Evolutionary conservation across 352 stramenopile species (phyloP), one percentile per base, ranked within the genome.

Genomic region (Phytopythium montanum): DNA sequence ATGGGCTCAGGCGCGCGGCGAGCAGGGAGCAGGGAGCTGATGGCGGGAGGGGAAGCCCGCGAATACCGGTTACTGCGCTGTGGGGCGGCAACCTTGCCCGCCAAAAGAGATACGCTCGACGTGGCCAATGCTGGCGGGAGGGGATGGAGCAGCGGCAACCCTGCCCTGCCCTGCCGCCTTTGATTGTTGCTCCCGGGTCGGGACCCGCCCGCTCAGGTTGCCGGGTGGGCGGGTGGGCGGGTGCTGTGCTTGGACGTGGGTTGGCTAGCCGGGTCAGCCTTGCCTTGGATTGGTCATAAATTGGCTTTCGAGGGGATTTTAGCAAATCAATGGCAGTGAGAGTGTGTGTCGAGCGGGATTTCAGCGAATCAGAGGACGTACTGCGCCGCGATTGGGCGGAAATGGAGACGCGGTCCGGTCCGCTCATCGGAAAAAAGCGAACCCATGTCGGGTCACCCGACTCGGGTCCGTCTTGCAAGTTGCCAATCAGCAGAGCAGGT

Each of bases 1-100:
- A 76, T 79, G 71, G 33, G 33, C 33, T 2, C 33, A 38, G 9
- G 33, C 33, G 33, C 33, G 33, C 9, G 3, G 33, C 33, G 33
- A 38, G 33, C 33, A 38, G 9, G 33, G 33, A 6, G 7, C 7
- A 36, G 59, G 26, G 21, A 7, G 45, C 14, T 5, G 25, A 52
- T 23, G 13, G 44, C 23, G 44, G 21, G 44, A 29, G 44, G 21
- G 44, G 44, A 48, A 21, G 21, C 41, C 16, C 19, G 9, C 39
- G 18, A 49, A 49, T 50, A 50, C 44, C 44, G 21, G 44, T n/a
- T 6, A n/a, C 14, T 31, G 16, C 28, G 21, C 41, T 19, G 41
- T 48, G 28, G 3, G 14, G 41, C 4, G 45, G 45, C 45, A 52
- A 52, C 14, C 14, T 52, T 52, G 45, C 54, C 54, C 42, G 41